These are phyloP conservation scores for Heimioporus retisporus DNA, from an alignment of 1,284 basidiomycete genomes.

Conservation along the genomic window DNA sequence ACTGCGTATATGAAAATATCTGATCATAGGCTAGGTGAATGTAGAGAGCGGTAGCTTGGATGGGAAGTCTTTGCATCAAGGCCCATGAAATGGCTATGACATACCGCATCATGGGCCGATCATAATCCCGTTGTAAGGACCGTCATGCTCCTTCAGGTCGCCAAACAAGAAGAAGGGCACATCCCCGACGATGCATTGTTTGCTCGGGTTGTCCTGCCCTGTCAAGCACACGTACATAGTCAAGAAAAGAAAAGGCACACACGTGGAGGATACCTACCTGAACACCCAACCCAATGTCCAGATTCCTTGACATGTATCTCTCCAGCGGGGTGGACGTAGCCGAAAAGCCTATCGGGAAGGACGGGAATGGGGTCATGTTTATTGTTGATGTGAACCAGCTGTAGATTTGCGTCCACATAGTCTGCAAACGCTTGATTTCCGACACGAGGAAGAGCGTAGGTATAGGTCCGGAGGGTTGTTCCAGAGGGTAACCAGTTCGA, in stretches of 20 bases:
- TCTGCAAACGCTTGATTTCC: conserved; percentile 71
- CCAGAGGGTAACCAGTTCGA: conserved; percentile 45
- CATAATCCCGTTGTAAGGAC: conserved; percentile 66
- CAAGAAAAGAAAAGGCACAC: no score
- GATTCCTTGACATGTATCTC: not conserved
- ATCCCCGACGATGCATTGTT: conserved; percentile 56
- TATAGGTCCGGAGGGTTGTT: conserved; percentile 46
- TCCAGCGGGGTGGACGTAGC: no score
- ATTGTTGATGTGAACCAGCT: conserved; percentile 62
- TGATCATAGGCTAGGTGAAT: no score
- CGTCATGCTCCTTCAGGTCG: conserved; percentile 57
- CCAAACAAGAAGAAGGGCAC: conserved; percentile 65
- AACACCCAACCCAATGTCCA: not conserved
- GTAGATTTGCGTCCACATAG: conserved; percentile 60
- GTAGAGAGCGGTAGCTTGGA: no score
- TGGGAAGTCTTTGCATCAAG: no score
- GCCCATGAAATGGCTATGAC: no score
- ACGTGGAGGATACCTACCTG: no score
- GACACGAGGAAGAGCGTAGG: conserved; percentile 70
- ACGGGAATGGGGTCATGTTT: conserved; percentile 59
- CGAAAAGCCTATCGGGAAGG: conserved; percentile 46
- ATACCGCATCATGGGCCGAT: conserved; percentile 40
- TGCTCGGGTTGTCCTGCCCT: conserved; percentile 68
- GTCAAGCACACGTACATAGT: not conserved
- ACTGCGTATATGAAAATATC: no score